Conservation (phyloP, 202 grass and related monocot genomes). For the Setaria italica region DNA sequence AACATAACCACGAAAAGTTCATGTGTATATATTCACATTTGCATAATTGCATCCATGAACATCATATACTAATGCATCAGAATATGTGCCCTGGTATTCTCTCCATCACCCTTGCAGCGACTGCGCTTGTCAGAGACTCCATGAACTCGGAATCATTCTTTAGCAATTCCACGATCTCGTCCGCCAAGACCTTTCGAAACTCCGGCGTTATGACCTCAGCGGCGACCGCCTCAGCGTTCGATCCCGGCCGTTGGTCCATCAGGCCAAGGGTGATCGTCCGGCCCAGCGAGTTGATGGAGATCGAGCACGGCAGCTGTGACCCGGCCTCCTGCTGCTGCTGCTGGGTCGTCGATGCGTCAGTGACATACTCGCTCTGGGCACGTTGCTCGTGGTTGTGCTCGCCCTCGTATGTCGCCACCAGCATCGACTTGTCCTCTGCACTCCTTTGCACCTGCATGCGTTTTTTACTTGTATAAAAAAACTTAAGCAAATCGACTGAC, state of each 20-base stretch:
- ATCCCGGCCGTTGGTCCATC: conserved; percentile 25
- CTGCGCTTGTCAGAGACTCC: conserved; percentile 32
- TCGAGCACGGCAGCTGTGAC: conserved; percentile 47
- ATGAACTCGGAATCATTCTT: conserved; percentile 65
- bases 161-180: conserved; percentile 56
- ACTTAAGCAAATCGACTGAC: not conserved
- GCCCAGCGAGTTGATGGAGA: conserved; percentile 47
- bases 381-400: conserved; percentile 64
- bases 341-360: not conserved
- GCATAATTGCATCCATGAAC: not conserved
- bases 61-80: no score
- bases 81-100: not conserved
- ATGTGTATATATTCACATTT: not conserved
- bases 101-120: conserved; percentile 59
- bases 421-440: conserved; percentile 59
- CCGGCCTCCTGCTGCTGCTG: not conserved
- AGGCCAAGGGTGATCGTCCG: conserved; percentile 58
- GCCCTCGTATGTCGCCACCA: conserved; percentile 75
- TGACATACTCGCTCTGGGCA: not conserved
- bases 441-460: conserved; percentile 70
- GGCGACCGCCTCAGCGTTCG: not conserved
- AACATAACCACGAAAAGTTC: not conserved
- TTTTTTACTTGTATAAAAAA: not conserved
- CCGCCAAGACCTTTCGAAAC: conserved; percentile 47
- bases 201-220: conserved; percentile 29